Conservation (phyloP, 176 grass and related monocot species). For the Musa acuminata region DNA sequence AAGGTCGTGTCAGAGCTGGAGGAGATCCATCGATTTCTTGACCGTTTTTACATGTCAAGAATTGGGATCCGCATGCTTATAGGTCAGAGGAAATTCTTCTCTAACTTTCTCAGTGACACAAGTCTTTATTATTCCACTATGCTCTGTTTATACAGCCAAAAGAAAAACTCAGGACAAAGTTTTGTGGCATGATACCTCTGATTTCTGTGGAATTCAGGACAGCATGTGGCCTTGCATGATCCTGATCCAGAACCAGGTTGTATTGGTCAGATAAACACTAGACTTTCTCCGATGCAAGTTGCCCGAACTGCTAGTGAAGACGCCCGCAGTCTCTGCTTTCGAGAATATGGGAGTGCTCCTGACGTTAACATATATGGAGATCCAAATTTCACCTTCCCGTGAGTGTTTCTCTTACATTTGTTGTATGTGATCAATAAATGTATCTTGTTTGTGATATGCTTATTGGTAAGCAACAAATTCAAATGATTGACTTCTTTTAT, state of each 20-base stretch:
- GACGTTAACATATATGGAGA: slow-evolving; percentile 81
- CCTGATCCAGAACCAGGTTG: slow-evolving; percentile 65
- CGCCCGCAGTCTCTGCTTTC: slow-evolving; percentile 67
- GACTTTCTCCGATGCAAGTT: slow-evolving; percentile 62
- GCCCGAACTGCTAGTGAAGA: slow-evolving; percentile 76
- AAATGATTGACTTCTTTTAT: too few species aligned
- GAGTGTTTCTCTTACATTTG: slow-evolving; percentile 13
- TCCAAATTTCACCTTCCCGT: slow-evolving; percentile 85
- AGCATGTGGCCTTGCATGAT: slow-evolving; percentile 85
- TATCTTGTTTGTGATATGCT: neutral
- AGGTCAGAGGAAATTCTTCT: slow-evolving; percentile 37
- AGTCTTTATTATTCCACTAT: neutral
- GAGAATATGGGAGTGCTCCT: slow-evolving; percentile 83
- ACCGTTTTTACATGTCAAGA: slow-evolving; percentile 88
- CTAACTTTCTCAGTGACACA: neutral
- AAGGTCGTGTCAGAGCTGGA: slow-evolving; percentile 44
- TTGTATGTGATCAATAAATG: neutral
- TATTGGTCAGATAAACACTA: slow-evolving; percentile 78
- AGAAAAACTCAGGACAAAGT: neutral
- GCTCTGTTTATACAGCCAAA: neutral
- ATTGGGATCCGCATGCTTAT: slow-evolving; percentile 96
- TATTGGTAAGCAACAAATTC: neutral
- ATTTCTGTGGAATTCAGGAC: slow-evolving; percentile 39
- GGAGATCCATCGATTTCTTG: slow-evolving; percentile 75
- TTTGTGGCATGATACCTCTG: neutral